Evolutionary conservation across 495 filamentous ascomycete genomes (phyloP).

Genomic region (Sabuloglossum arenarium): DNA sequence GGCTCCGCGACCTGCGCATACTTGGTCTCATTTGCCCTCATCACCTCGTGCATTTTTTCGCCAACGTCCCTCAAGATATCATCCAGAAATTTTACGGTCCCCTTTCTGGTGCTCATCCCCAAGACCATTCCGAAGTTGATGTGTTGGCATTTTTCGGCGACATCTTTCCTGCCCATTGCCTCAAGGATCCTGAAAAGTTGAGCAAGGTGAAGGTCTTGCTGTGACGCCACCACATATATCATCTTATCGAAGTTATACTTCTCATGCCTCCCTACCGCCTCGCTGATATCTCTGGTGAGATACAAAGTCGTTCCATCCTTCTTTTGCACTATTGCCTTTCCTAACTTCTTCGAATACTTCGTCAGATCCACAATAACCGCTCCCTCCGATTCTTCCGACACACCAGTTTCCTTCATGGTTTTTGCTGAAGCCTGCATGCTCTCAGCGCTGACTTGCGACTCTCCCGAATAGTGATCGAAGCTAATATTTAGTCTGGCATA

Average conservation of each 20-base stretch:
- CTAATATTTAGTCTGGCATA: constrained; percentile 76
- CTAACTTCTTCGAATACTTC: constrained; percentile 51
- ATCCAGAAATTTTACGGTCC: constrained; percentile 49
- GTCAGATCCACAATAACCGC: constrained; percentile 76
- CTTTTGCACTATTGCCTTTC: constrained; percentile 45
- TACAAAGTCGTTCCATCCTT: constrained; percentile 50
- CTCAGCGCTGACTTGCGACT: constrained; percentile 73
- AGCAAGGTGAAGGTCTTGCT: constrained; percentile 52
- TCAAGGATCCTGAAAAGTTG: constrained; percentile 54
- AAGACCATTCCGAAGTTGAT: constrained; percentile 56
- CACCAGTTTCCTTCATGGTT: constrained; percentile 44
- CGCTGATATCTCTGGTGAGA: constrained; percentile 52
- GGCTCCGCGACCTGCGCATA: constrained; percentile 44
- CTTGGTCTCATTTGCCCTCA: constrained; percentile 41
- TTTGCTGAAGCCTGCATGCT: constrained; percentile 51
- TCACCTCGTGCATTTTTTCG: constrained; percentile 54
- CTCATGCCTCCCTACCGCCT: constrained; percentile 38
- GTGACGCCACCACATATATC: constrained; percentile 51
- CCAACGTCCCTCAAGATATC: constrained; percentile 42
- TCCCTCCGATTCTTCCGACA: constrained; percentile 68
- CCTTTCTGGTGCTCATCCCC: constrained; percentile 48
- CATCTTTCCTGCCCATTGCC: constrained; percentile 41
- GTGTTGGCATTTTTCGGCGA: constrained; percentile 40
- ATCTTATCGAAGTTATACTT: constrained; percentile 51
- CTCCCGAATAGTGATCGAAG: constrained; percentile 86